phyloP scores from a whole-genome alignment of 2,329 filamentous ascomycete species.

The Cladosporium sp. region DNA sequence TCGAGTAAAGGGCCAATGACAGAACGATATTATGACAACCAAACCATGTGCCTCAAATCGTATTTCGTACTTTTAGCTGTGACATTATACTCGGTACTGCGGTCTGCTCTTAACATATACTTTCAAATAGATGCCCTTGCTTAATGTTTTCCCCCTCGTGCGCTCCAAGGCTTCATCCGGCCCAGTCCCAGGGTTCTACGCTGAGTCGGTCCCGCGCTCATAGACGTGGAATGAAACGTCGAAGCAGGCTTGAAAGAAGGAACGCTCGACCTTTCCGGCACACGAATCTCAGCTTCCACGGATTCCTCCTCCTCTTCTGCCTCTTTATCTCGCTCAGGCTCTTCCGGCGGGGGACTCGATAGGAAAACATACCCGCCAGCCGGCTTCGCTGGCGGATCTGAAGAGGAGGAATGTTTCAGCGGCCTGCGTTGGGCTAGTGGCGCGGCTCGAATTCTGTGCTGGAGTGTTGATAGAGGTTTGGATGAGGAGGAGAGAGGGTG shows the following conservation, averaged over 20 bases:
- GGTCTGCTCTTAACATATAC: too few relatives aligned
- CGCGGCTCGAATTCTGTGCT: constrained; percentile 27
- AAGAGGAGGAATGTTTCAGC: constrained; percentile 11
- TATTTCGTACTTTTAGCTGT: too few relatives aligned
- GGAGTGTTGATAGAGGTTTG: constrained; percentile 1
- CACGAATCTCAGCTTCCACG: constrained; percentile 18
- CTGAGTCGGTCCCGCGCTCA: constrained; percentile 29
- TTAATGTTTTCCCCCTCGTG: constrained; percentile 14
- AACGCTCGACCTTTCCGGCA: constrained; percentile 1
- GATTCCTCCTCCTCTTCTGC: constrained; percentile 22
- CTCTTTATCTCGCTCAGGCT: background rate
- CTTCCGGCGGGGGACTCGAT: constrained; percentile 37
- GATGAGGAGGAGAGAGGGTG: too few relatives aligned
- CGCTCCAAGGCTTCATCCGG: constrained; percentile 48
- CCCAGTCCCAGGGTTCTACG: constrained; percentile 48
- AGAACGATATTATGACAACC: background rate
- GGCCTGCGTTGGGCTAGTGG: constrained; percentile 31
- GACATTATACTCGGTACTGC: too few relatives aligned
- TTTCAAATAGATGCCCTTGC: background rate
- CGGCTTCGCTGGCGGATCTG: constrained; percentile 22
- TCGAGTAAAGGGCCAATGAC: background rate
- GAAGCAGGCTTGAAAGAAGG: constrained; percentile 32
- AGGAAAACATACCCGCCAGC: constrained; percentile 46
- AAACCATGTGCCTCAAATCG: background rate
- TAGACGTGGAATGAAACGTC: constrained; percentile 42